Evolutionary conservation across 495 filamentous ascomycete genomes (phyloP), one percentile per base, ranked within the genome.

Genomic region (Aspergillus baeticus): DNA sequence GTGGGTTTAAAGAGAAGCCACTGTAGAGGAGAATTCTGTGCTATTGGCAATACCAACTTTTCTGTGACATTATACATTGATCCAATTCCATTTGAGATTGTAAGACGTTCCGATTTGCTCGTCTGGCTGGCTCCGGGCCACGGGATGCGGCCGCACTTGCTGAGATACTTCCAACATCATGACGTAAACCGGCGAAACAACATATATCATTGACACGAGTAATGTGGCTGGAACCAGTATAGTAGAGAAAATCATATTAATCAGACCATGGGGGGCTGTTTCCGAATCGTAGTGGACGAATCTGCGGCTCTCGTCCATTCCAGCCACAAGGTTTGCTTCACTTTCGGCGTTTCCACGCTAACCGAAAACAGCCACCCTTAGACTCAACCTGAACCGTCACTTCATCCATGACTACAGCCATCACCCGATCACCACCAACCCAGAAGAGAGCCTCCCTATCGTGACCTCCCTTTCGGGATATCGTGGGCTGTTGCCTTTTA

Each of bases 301-400:
- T 17, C 37, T 48, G 54, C 54, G 54, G 45, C 54, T 57, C 54
- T 18, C 18, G 7, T n/a, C 34, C 29, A 38, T 2, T 56, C 61
- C 62, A 64, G 62, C 57, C 62, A 64, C 62, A 57, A 55, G 54
- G 57, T 60, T 63, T 64, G 44, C 51, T 51, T 51, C 50, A 55
- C 43, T 61, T 61, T 57, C 46, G 49, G 47, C 52, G 20, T 42
- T 23, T 56, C 46, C 49, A 59, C 73, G 64, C 73, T 74, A 74
- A 74, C 73, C 73, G 65, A 72, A 76, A 72, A 61, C 73, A 74
- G 73, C 68, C 69, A 66, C 65, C 51, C 64, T 71, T 69, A 68
- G 69, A 62, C 69, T 69, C 69, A 69, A 69, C 71, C 68, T 66
- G 69, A 72, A 63, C 62, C 63, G 50, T 60, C 65, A 61, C 54